These are phyloP conservation scores for Crithidia sp. DNA, from an alignment of 208 protist species.

Conservation along the genomic window DNA sequence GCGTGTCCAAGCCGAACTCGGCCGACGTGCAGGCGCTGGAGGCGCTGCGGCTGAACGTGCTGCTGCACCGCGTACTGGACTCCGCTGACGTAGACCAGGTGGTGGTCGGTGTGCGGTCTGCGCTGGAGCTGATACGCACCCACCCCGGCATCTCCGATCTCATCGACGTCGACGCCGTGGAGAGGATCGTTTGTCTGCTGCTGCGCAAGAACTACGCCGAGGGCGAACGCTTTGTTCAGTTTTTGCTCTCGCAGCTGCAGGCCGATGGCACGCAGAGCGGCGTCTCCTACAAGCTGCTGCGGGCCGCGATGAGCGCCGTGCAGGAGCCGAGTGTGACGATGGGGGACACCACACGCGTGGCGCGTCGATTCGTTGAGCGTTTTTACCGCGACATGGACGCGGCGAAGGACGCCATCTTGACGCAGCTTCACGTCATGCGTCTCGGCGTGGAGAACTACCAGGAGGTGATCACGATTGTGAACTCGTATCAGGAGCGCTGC, in stretches of 20 bases:
- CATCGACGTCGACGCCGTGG: slow-evolving; percentile 75
- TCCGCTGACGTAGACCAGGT: slow-evolving; percentile 56
- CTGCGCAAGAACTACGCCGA: slow-evolving; percentile 59
- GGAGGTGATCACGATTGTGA: slow-evolving; percentile 73
- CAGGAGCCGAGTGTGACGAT: slow-evolving; percentile 78
- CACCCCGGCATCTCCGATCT: slow-evolving; percentile 78
- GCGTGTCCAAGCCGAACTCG: slow-evolving; percentile 45
- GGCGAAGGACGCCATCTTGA: slow-evolving; percentile 77
- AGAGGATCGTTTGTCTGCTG: slow-evolving; percentile 58
- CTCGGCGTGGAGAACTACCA: slow-evolving; percentile 68
- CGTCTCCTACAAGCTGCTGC: slow-evolving; percentile 41
- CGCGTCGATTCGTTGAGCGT: slow-evolving; percentile 59
- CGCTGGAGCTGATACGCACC: slow-evolving; percentile 60
- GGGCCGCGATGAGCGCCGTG: slow-evolving; percentile 62
- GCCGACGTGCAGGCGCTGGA: slow-evolving; percentile 67
- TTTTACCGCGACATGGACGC: slow-evolving; percentile 68
- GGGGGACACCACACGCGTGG: slow-evolving; percentile 37
- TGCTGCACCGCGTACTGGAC: slow-evolving; percentile 64
- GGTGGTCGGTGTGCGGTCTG: slow-evolving; percentile 45
- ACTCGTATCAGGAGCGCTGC: slow-evolving; percentile 70
- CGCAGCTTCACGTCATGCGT: slow-evolving; percentile 71
- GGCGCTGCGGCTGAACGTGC: slow-evolving; percentile 73
- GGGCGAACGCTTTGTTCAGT: slow-evolving; percentile 72
- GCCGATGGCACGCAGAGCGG: slow-evolving; percentile 35
- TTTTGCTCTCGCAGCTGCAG: slow-evolving; percentile 60